Evolutionary conservation across 2,329 filamentous ascomycete genomes (phyloP), one percentile per base, ranked within the genome.

Genomic region (Phaeophleospora eucalypticola): DNA sequence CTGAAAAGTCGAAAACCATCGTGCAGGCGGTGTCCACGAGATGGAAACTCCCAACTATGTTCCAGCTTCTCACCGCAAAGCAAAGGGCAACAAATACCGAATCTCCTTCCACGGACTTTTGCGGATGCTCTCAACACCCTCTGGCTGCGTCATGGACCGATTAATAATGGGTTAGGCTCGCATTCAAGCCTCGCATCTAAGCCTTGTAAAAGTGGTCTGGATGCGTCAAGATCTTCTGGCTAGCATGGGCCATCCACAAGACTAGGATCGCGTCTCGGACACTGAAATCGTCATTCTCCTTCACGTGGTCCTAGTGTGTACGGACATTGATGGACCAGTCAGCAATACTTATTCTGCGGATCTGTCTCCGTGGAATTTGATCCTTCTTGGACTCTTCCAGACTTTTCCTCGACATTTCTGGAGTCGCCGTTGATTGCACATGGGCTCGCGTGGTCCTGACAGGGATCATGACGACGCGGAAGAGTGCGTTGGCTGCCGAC

Each of bases 221-320:
- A 29, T n/a, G n/a, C n/a, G n/a, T n/a, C 24, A 29, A 29, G 24
- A 29, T 29, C 24, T 29, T 29, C 24, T 17, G 20, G 38, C 44
- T 41, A 46, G 32, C 32, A 35, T 19, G 43, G 36, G 43, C 38
- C 21, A 41, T 41, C 43, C 43, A 46, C 29, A 36, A 9, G 10
- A 12, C 17, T 24, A 17, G 24, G 10, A 35, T n/a, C n/a, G n/a
- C n/a, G n/a, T n/a, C 27, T 19, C 16, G 12, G 4, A 18, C 16
- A 34, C 4, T 15, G 15, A 34, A 8, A 39, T 39, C 18, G 21
- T 39, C 27, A 20, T 35, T 14, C 40, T 8, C 29, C 4, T 33
- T 17, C 40, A 19, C 14, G 27, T 17, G 27, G 14, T 34, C 27
- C 9, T 16, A 9, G 19, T 20, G 15, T 34, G 17, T 4, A 34